These are phyloP conservation scores for Ceratonia siliqua DNA, from an alignment of 306 rosid species.

Conservation along the genomic window DNA sequence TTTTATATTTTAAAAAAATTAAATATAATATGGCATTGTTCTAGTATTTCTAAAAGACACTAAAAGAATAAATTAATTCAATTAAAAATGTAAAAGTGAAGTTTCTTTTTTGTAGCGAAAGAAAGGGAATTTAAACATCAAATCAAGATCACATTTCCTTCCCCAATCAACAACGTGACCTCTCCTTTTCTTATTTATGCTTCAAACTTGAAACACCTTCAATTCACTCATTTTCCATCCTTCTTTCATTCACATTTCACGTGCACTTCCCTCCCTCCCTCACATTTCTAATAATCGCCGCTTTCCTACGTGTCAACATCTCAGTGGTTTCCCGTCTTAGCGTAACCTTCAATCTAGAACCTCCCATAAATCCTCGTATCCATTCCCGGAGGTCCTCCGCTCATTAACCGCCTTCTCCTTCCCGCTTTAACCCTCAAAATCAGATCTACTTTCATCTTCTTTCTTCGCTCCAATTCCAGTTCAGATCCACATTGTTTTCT, in stretches of 20 bases:
- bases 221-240: background rate
- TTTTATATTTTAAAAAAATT: too few species aligned
- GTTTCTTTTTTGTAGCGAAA: too few species aligned
- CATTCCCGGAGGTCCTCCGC: slow-evolving; percentile 24
- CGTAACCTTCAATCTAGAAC: slow-evolving; percentile 44
- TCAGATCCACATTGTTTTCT: slow-evolving; percentile 46
- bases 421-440: background rate
- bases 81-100: too few species aligned
- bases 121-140: background rate
- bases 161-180: background rate
- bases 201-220: too few species aligned
- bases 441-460: slow-evolving; percentile 44
- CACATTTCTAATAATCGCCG: too few species aligned
- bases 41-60: too few species aligned
- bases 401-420: slow-evolving; percentile 29
- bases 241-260: background rate
- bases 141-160: background rate
- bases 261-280: slow-evolving; percentile 7
- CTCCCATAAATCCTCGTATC: slow-evolving; percentile 20
- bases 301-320: slow-evolving; percentile 40
- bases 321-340: background rate
- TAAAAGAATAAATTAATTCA: too few species aligned
- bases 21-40: too few species aligned
- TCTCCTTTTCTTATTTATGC: background rate
- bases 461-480: slow-evolving; percentile 9